Percentiles rank a stretch among this genome's conserved stretches.
These are phyloP conservation scores for Rhododendron molle DNA, from an alignment of 148 eudicot species.

Conservation along the genomic window DNA sequence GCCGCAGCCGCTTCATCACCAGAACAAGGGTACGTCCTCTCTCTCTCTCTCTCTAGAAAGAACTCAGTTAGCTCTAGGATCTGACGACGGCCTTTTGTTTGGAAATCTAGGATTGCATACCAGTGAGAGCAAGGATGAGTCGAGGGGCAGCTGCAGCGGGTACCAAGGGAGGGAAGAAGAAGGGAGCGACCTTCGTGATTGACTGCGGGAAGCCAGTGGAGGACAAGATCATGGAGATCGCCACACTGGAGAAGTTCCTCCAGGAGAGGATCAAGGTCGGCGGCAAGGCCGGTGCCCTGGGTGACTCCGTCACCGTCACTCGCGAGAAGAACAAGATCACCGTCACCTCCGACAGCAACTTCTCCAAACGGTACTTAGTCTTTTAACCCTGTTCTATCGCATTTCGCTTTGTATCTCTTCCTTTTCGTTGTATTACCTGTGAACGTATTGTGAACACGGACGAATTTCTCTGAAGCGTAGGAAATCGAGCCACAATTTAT, in stretches of 20 bases:
- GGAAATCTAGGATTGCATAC: background rate
- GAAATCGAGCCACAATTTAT: no score
- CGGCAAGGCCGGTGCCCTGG: constrained; percentile 47
- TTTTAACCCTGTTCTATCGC: background rate
- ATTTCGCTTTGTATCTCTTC: background rate
- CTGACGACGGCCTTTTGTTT: constrained; percentile 4
- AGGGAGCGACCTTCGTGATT: constrained; percentile 36
- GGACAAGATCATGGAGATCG: constrained; percentile 48
- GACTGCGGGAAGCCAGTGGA: constrained; percentile 50
- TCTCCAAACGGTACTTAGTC: constrained; percentile 36
- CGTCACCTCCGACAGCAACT: constrained; percentile 30
- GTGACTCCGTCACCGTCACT: constrained; percentile 32
- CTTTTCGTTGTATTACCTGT: background rate
- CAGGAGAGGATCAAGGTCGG: constrained; percentile 50
- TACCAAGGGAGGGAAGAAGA: constrained; percentile 45
- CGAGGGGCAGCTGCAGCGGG: constrained; percentile 31
- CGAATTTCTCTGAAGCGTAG: no score
- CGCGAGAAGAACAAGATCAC: constrained; percentile 49
- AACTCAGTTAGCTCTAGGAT: background rate
- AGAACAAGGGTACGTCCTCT: background rate
- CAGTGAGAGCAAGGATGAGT: constrained; percentile 27
- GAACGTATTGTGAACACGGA: no score
- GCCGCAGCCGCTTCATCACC: background rate
- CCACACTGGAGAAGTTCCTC: constrained; percentile 42
- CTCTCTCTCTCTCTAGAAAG: background rate